Evolutionary conservation across 2,329 filamentous ascomycete genomes (phyloP).

Genomic region (Xylaria sp.): DNA sequence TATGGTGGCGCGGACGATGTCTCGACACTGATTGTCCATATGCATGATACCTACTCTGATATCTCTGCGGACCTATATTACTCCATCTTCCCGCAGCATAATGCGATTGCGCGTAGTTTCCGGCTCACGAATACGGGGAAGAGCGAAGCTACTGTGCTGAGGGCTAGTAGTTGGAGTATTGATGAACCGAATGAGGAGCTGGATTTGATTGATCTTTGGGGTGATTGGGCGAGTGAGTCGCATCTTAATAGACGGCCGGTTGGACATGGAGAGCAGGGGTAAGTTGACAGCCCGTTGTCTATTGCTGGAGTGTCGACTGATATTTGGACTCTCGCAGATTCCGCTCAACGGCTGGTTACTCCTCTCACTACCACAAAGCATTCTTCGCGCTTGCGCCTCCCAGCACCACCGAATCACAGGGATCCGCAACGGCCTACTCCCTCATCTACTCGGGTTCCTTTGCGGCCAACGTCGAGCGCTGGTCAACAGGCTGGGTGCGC

Average conservation of each 20-base stretch:
- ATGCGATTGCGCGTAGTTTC: slow-evolving; percentile 57
- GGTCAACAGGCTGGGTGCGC: slow-evolving; percentile 56
- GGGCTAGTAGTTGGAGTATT: slow-evolving; percentile 55
- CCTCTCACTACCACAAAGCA: slow-evolving; percentile 59
- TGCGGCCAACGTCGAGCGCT: slow-evolving; percentile 54
- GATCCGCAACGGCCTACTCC: slow-evolving; percentile 60
- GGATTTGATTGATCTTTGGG: slow-evolving; percentile 57
- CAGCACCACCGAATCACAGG: slow-evolving; percentile 53
- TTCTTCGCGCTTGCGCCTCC: slow-evolving; percentile 55
- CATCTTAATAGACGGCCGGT: slow-evolving; percentile 50
- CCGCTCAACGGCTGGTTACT: slow-evolving; percentile 56
- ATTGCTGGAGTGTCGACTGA: neutral
- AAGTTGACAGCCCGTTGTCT: slow-evolving; percentile 16
- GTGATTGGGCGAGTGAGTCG: slow-evolving; percentile 59
- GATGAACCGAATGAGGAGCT: slow-evolving; percentile 56
- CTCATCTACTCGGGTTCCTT: slow-evolving; percentile 62
- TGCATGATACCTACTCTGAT: slow-evolving; percentile 55
- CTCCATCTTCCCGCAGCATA: slow-evolving; percentile 57
- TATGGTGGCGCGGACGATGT: slow-evolving; percentile 53
- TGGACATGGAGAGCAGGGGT: slow-evolving; percentile 52
- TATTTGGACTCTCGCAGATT: slow-evolving; percentile 41
- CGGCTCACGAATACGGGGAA: slow-evolving; percentile 55
- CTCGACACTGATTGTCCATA: slow-evolving; percentile 51
- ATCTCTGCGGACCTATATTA: slow-evolving; percentile 56
- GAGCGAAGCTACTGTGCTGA: slow-evolving; percentile 47